Conservation (phyloP, 2,329 filamentous ascomycete genomes). For the Aspergillus pseudoviridinutans region DNA sequence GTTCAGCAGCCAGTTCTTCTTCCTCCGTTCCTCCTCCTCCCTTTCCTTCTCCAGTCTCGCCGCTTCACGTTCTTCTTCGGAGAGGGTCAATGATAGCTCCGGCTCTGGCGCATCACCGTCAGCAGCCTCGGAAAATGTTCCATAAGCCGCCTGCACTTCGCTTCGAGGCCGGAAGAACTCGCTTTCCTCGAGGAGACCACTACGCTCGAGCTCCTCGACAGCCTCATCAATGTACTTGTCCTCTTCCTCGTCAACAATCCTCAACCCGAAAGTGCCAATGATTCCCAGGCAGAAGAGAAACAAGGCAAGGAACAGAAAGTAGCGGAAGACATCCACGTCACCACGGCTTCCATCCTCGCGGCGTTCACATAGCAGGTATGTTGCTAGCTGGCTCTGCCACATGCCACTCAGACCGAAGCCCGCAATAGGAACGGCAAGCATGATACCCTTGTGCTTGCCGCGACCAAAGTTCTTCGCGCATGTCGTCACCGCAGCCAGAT, state of each 20-base stretch:
- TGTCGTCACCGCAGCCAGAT: slow-evolving; percentile 84
- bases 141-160: slow-evolving; percentile 43
- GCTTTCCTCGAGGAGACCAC: slow-evolving; percentile 69
- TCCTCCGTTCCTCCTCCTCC: slow-evolving; percentile 57
- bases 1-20: slow-evolving; percentile 89
- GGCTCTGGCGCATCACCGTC: slow-evolving; percentile 39
- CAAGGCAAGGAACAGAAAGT: slow-evolving; percentile 79
- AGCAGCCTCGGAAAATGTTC: slow-evolving; percentile 39
- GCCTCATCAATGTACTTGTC: slow-evolving; percentile 80
- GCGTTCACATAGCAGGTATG: slow-evolving; percentile 68
- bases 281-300: slow-evolving; percentile 68
- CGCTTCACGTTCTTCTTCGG: slow-evolving; percentile 29
- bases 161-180: slow-evolving; percentile 62
- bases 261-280: slow-evolving; percentile 68
- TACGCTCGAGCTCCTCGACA: slow-evolving; percentile 85
- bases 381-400: slow-evolving; percentile 90
- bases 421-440: slow-evolving; percentile 85
- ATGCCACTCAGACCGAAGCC: slow-evolving; percentile 91
- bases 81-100: slow-evolving; percentile 25
- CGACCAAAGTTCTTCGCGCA: slow-evolving; percentile 97
- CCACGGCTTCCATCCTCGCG: slow-evolving; percentile 58
- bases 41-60: slow-evolving; percentile 38
- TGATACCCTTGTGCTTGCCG: slow-evolving; percentile 80
- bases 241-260: slow-evolving; percentile 74
- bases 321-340: slow-evolving; percentile 71